Base-by-base conservation (phyloP, 148 eudicot species). In the Cornus controversa region DNA sequence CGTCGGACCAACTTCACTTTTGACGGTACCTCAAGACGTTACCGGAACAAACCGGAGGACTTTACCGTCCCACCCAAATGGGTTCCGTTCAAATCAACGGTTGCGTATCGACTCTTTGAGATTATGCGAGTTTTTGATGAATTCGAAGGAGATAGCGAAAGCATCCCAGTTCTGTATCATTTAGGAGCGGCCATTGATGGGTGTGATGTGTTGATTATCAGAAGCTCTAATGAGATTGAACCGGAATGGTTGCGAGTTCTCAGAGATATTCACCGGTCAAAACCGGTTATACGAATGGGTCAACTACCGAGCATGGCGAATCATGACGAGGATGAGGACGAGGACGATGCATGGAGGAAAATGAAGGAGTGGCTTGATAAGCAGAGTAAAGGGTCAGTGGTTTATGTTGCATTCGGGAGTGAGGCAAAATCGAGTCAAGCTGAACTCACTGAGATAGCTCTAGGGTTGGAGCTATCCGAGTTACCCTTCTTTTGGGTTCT, bases 381-480 rank as follows among this genome's bases (percentile, higher is more conserved):
- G 25, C 76, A 73, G 26, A 3, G 9, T 20, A 62, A 58, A 8
- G 67, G 67, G 26, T 73, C 67, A 3, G 66, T 73, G 24, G 76
- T 73, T n/a, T 73, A 73, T 42, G 67, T 73, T 10, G 76, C 76
- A 31, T 36, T 76, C 13, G 79, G 79, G 47, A 24, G 60, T 14
- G 60, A 54, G 20, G 22, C 22, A 20, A 54, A 54, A 13, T 20
- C 22, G 60, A 54, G 60, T 54, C 60, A 54, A 14, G 20, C 60
- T 54, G 60, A 54, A 54, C 16, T 54, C 60, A 54, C 60, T 18
- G 18, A 54, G 60, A 2, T 54, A 54, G 60, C 60, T 54, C 60
- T 54, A 13, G 60, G 60, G 20, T 54, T 54, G 20, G 60, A 54
- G 7, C 4, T 54, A 7, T 54, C 60, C 3, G 60, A 54, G 60